These are phyloP conservation scores for Colletotrichum ledebouriae DNA, from an alignment of 2,329 filamentous ascomycete genomes.

Conservation along the genomic window DNA sequence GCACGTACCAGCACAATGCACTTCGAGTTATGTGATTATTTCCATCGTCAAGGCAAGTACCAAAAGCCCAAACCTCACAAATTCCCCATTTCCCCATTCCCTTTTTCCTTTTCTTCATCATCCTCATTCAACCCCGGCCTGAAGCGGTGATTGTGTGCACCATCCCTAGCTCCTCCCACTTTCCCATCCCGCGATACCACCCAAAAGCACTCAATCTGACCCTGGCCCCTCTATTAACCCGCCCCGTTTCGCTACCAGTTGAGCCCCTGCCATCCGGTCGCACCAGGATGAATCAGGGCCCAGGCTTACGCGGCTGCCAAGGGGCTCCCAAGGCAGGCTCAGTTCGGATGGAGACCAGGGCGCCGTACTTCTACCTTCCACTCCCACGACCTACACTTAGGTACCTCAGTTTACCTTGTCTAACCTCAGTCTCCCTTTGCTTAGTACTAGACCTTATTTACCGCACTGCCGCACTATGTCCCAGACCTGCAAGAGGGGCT, in stretches of 20 bases:
- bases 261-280: slow-evolving; percentile 36
- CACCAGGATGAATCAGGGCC: slow-evolving; percentile 41
- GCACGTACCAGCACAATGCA: background rate
- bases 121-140: slow-evolving; percentile 19
- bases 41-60: background rate
- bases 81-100: no score
- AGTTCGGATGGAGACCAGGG: slow-evolving; percentile 28
- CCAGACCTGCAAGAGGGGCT: slow-evolving; percentile 21
- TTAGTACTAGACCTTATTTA: background rate
- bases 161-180: slow-evolving; percentile 19
- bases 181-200: slow-evolving; percentile 32
- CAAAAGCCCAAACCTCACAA: background rate
- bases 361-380: background rate
- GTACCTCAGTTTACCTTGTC: no score
- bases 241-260: slow-evolving; percentile 27
- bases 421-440: background rate
- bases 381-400: no score
- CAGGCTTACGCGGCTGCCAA: slow-evolving; percentile 42
- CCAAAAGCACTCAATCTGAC: slow-evolving; percentile 26
- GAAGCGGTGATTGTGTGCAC: slow-evolving; percentile 10
- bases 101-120: slow-evolving; percentile 14
- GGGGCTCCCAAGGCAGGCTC: slow-evolving; percentile 35
- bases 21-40: background rate
- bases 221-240: slow-evolving; percentile 29
- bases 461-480: slow-evolving; percentile 23